Evolutionary conservation across 2,329 filamentous ascomycete species (phyloP), one percentile per base, ranked within the genome.

Genomic region (Aureobasidium lini): DNA sequence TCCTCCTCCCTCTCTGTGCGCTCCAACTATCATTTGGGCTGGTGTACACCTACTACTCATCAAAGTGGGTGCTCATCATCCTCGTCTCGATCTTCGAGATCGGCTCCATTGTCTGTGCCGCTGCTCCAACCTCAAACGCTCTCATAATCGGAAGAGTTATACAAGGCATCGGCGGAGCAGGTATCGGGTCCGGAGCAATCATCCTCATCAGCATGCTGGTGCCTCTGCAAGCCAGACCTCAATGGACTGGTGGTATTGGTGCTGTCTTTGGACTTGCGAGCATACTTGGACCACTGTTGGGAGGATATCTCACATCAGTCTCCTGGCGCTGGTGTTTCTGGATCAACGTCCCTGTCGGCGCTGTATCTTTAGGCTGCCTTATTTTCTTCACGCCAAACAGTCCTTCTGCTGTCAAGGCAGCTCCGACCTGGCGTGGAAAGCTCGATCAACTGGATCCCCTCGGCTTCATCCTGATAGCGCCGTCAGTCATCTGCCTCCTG

Each of bases 141-240:
- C 69, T 84, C 42, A 79, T 84, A 44, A 71, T 74, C 2, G 81
- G 80, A 2, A 71, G 81, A 16, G 74, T 77, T 0, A 64, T 84
- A 9, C 78, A 82, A 61, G 81, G 81, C 7, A 69, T 79, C 13
- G 80, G 79, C 2, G 78, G 76, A n/a, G 80, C 79, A 6, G 81
- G 81, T 0, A 69, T 83, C 31, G 68, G 79, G 52, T 71, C 69
- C 1, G 77, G 77, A 6, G 71, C 70, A 4, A 67, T 73, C 13
- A 64, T 65, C n/a, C 60, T 68, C 13, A 62, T 68, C 7, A 61
- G 61, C 1, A 31, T 47, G 16, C 59, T 58, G 18, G 61, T 64
- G 4, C 64, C 66, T 23, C 58, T 65, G 1, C 42, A 59, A 32
- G 64, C 62, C 47, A 53, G 63, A 10, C 54, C 64, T 4, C 46